phyloP scores from a whole-genome alignment of 192 early-diverging fungal genomes.

The Dissophora globulifera region DNA sequence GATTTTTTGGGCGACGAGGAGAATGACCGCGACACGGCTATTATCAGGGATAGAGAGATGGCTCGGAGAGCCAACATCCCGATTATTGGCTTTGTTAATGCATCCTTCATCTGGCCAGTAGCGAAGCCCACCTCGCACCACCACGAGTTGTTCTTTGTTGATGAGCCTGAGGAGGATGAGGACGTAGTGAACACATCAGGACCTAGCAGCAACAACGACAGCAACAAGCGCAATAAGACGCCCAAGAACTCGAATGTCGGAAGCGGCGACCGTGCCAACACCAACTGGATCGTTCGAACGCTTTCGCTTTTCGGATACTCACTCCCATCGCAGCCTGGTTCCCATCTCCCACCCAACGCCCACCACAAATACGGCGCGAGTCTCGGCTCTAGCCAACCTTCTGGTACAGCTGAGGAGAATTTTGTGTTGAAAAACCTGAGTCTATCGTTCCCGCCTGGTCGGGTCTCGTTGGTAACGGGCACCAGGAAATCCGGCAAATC shows the following conservation, averaged over 20 bases:
- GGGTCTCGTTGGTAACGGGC: constrained; percentile 39
- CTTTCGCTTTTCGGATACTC: constrained; percentile 46
- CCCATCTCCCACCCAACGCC: background rate
- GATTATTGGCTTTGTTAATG: constrained; percentile 47
- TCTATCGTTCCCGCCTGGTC: constrained; percentile 41
- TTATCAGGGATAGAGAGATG: constrained; percentile 44
- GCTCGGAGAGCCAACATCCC: constrained; percentile 47
- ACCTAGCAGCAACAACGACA: too few relatives aligned
- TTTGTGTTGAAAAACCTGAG: constrained; percentile 32
- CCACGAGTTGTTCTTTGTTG: constrained; percentile 25
- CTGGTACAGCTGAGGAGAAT: background rate
- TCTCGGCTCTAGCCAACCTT: background rate
- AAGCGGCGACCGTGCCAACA: background rate
- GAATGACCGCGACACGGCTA: constrained; percentile 44
- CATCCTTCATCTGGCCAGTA: constrained; percentile 41
- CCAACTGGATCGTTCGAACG: constrained; percentile 46
- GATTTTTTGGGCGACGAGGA: constrained; percentile 46
- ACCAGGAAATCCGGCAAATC: constrained; percentile 46
- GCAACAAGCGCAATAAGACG: background rate
- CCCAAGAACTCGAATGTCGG: constrained; percentile 2
- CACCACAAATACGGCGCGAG: constrained; percentile 5
- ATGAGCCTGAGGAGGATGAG: constrained; percentile 31
- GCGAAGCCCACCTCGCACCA: constrained; percentile 10
- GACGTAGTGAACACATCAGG: too few relatives aligned
- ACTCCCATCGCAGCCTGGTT: constrained; percentile 15